Conservation (phyloP, 805 yeast genomes). For the Cyberlindnera japonica region DNA sequence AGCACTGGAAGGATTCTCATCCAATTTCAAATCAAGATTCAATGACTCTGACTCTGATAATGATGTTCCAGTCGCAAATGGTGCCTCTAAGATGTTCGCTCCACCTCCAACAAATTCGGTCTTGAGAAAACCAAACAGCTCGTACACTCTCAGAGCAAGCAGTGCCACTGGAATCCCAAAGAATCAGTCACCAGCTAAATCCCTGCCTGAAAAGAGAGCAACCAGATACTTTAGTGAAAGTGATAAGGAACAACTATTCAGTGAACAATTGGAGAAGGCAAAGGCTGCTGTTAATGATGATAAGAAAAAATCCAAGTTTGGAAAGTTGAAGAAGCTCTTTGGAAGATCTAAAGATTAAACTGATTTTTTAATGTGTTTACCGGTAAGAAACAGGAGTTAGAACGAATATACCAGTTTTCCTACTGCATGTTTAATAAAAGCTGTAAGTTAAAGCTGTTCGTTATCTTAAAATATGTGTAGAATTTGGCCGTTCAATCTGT, state of each 20-base stretch:
- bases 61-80: constrained; percentile 28
- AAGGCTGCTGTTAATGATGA: constrained; percentile 9
- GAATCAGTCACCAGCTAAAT: constrained; percentile 26
- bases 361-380: too few relatives aligned
- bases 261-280: constrained; percentile 12
- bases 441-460: too few relatives aligned
- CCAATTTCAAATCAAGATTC: constrained; percentile 45
- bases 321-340: constrained; percentile 38
- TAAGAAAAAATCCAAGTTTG: constrained; percentile 31
- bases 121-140: constrained; percentile 26
- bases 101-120: constrained; percentile 20
- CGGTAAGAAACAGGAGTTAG: too few relatives aligned
- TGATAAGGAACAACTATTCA: constrained; percentile 14
- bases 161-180: constrained; percentile 14
- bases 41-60: constrained; percentile 62
- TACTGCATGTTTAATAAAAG: too few relatives aligned
- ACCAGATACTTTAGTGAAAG: constrained; percentile 30
- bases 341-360: constrained; percentile 29
- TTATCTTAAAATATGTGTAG: too few relatives aligned
- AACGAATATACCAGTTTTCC: too few relatives aligned
- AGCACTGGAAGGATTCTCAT: constrained; percentile 26
- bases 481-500: too few relatives aligned
- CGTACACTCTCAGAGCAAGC: constrained; percentile 28
- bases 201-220: constrained; percentile 24
- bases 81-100: constrained; percentile 11